Conservation (phyloP, 1,139 yeast species). For the Kurtzmaniella quercitrusa region DNA sequence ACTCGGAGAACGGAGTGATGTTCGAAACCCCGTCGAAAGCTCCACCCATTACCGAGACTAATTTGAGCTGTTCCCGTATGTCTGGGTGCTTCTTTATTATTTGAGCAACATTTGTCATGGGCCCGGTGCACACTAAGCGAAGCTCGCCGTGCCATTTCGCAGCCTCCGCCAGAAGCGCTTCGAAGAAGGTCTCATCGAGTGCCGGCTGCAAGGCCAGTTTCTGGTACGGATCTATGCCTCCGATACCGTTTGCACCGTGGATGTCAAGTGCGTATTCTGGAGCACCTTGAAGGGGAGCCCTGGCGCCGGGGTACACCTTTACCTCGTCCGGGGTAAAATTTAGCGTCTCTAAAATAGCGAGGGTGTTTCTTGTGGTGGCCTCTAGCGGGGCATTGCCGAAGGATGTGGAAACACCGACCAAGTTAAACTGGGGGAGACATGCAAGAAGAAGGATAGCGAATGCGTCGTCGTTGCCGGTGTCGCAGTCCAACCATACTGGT, state of each 20-base stretch:
- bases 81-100: slow-evolving; percentile 53
- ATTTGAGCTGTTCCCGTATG: slow-evolving; percentile 39
- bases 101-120: slow-evolving; percentile 64
- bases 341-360: slow-evolving; percentile 60
- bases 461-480: slow-evolving; percentile 90
- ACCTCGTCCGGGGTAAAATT: slow-evolving; percentile 39
- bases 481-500: slow-evolving; percentile 89
- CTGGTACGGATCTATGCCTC: slow-evolving; percentile 63
- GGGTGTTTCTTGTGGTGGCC: slow-evolving; percentile 66
- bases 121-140: slow-evolving; percentile 64
- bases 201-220: slow-evolving; percentile 28
- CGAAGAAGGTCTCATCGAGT: slow-evolving; percentile 42
- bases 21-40: slow-evolving; percentile 45
- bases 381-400: slow-evolving; percentile 74
- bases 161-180: slow-evolving; percentile 55
- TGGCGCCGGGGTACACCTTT: slow-evolving; percentile 66
- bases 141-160: slow-evolving; percentile 38
- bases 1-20: slow-evolving; percentile 61
- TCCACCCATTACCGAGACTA: slow-evolving; percentile 74
- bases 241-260: slow-evolving; percentile 74
- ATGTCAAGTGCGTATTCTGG: slow-evolving; percentile 56
- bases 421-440: slow-evolving; percentile 52
- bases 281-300: slow-evolving; percentile 48
- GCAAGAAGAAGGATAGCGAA: slow-evolving; percentile 66
- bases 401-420: slow-evolving; percentile 76